Evolutionary conservation across 257 asterid species (phyloP).

Genomic region (Solanum tarijense): DNA sequence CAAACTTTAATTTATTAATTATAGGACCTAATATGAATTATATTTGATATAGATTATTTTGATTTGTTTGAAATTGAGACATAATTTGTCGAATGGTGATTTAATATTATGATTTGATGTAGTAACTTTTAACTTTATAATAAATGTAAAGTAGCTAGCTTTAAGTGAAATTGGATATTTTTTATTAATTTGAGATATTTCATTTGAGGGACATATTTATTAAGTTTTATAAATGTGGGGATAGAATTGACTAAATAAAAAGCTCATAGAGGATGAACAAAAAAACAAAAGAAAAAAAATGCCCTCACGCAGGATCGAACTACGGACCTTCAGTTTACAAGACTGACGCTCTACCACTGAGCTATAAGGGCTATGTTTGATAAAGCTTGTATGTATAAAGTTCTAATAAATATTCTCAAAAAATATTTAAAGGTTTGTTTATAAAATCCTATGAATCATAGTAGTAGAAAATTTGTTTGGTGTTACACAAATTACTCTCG

Average conservation of each 20-base stretch:
- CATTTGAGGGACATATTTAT: not conserved
- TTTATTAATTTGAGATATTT: not conserved
- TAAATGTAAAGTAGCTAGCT: too few species aligned
- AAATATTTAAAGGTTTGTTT: not conserved
- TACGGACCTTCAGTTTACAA: not conserved
- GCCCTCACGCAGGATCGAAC: slow-evolving; percentile 1
- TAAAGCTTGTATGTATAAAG: accelerated
- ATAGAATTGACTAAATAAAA: not conserved
- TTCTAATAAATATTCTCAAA: accelerated
- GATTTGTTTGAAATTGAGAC: not conserved
- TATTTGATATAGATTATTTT: too few species aligned
- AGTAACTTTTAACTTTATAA: too few species aligned
- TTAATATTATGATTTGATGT: not conserved
- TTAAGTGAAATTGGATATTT: not conserved
- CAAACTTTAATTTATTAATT: not conserved
- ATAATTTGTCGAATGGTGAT: not conserved
- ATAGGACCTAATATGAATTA: not conserved
- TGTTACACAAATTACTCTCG: not conserved
- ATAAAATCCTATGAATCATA: not conserved
- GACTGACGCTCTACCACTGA: not conserved
- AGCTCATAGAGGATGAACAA: not conserved
- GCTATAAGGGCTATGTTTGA: not conserved
- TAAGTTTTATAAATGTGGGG: not conserved
- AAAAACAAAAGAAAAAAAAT: not conserved
- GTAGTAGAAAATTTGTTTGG: not conserved